phyloP scores from a whole-genome alignment of 106 monocot genomes.

The Hemerocallis citrina region DNA sequence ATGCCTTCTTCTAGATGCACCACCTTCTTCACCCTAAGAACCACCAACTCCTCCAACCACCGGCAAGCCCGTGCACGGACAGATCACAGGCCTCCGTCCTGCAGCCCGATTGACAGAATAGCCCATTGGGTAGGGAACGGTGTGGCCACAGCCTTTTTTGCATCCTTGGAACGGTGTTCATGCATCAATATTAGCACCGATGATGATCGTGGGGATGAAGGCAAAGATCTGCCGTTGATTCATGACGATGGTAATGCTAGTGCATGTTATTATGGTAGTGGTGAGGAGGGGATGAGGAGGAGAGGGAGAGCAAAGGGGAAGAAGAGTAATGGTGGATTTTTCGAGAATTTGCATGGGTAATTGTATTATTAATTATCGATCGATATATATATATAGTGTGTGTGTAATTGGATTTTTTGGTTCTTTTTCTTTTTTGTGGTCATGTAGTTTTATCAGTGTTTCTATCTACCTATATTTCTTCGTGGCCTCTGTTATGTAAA shows the following conservation, averaged over 20 bases:
- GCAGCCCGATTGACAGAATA: neutral
- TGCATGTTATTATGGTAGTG: neutral
- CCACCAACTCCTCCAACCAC: neutral
- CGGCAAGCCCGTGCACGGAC: neutral
- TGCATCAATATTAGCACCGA: neutral
- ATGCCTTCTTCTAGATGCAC: neutral
- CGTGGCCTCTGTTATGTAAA: too few species aligned
- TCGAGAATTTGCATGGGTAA: neutral
- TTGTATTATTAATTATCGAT: too few species aligned
- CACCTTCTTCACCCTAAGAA: neutral
- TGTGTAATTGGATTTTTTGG: too few species aligned
- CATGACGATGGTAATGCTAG: neutral
- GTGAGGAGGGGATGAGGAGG: neutral
- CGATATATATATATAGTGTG: too few species aligned
- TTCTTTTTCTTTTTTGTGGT: too few species aligned
- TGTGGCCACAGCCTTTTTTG: neutral
- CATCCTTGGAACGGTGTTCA: neutral
- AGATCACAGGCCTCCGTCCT: neutral
- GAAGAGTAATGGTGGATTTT: neutral
- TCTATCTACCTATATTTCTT: too few species aligned
- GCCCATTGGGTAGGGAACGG: neutral
- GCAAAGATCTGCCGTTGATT: neutral
- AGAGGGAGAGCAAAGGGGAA: neutral
- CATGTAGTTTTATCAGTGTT: too few species aligned
- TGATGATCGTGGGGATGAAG: neutral